Conservation (phyloP, 345 rosid species). For the Limnanthes douglasii region DNA sequence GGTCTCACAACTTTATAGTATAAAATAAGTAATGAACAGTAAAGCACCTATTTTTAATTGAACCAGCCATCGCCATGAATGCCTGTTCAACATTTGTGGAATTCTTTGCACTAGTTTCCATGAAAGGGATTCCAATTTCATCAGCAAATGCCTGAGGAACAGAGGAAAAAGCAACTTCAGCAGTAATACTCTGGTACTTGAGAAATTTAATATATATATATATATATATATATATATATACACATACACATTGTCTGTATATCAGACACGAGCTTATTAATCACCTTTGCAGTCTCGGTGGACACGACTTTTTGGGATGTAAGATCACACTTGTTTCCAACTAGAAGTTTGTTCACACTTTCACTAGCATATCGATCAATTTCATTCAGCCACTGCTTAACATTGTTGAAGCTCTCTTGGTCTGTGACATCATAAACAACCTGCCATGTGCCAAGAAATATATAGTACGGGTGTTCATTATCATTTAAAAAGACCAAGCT, state of each 20-base stretch:
- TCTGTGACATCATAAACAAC: conserved; percentile 74
- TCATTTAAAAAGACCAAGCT: too few species aligned
- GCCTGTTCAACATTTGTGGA: conserved; percentile 67
- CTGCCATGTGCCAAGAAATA: too few species aligned
- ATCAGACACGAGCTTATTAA: too few species aligned
- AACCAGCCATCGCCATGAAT: conserved; percentile 80
- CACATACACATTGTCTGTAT: too few species aligned
- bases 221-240: too few species aligned
- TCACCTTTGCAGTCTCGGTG: conserved; percentile 57
- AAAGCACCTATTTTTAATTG: conserved; percentile 46
- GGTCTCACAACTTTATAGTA: too few species aligned
- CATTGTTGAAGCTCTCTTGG: conserved; percentile 79
- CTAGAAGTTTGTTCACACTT: conserved; percentile 66
- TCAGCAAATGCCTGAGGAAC: conserved; percentile 49
- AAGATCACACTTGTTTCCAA: conserved; percentile 65
- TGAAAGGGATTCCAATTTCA: conserved; percentile 69
- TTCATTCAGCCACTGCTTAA: conserved; percentile 69
- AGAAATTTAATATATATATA: neutral
- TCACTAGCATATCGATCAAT: conserved; percentile 72
- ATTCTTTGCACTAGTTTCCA: conserved; percentile 73
- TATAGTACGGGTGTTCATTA: too few species aligned
- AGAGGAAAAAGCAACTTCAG: neutral
- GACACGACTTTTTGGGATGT: conserved; percentile 61
- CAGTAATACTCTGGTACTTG: neutral
- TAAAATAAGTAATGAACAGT: neutral